Base-by-base conservation (phyloP, 164 flowering plant genomes). In the Tetracentron sinense region DNA sequence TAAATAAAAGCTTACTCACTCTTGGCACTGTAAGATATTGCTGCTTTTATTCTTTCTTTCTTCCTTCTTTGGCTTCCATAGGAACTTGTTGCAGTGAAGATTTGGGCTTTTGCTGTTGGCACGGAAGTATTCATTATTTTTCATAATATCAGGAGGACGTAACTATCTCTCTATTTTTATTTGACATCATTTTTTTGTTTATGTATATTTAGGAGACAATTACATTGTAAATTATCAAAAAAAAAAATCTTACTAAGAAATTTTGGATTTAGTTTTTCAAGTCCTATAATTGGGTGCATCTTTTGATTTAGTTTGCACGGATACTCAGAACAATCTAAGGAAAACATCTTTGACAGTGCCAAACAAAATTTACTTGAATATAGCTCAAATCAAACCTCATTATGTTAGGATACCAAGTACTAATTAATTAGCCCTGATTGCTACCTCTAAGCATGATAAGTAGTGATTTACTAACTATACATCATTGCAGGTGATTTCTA, bases 1-100 rank as follows among this genome's bases (percentile, higher is more conserved):
- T 88, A 63, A 88, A 86, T 68, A 88, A 88, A 80, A 89, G 96
- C 71, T 71, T 89, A 25, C 87, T 89, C 4, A 85, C 92, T 58
- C 87, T 89, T 68, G 96, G 96, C 29, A 89, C 96, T 60, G 96
- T 89, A 79, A 74, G 88, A 58, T 61, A 44, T 33, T 66, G 21
- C 67, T 65, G 59, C 55, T 64, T 28, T 21, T 44, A 22, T n/a
- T 53, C 21, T 21, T 25, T 42, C 55, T 58, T 3, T 59, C 21
- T 25, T 63, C 8, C 8, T 38, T 4, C 44, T 38, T 38, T 10
- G 8, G 44, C 14, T 38, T 38, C 14, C 44, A 38, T 38, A 16
- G 5, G 44, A 12, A 38, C 44, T 38, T 38, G 44, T 54, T 54
- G n/a, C 14, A 17, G 12, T 54, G 27, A 12, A 27, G 35, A n/a